These are phyloP conservation scores for Coleophoma cylindrospora DNA, from an alignment of 2,329 filamentous ascomycete species.

Conservation along the genomic window DNA sequence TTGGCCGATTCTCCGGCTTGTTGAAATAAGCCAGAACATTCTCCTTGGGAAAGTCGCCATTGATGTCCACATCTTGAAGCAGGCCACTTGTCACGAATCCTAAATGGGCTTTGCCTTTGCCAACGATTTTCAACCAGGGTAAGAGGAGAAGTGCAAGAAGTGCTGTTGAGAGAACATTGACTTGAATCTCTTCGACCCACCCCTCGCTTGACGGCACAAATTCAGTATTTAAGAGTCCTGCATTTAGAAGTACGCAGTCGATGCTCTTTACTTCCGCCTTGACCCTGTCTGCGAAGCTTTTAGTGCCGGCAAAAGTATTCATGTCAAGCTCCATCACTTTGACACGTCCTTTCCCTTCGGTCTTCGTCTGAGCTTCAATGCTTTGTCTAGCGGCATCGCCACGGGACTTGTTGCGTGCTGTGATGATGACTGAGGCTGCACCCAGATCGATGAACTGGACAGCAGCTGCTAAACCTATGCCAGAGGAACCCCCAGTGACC, in stretches of 20 bases:
- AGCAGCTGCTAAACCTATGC: constrained; percentile 35
- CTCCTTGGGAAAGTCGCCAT: constrained; percentile 12
- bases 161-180: constrained; percentile 52
- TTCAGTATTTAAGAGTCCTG: constrained; percentile 15
- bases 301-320: constrained; percentile 15
- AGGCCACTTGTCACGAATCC: constrained; percentile 18
- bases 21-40: constrained; percentile 15
- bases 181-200: constrained; percentile 48
- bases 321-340: constrained; percentile 20
- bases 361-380: constrained; percentile 25
- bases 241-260: constrained; percentile 26
- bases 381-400: constrained; percentile 31
- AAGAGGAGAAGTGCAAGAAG: constrained; percentile 48
- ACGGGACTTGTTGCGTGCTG: constrained; percentile 29
- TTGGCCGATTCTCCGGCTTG: constrained; percentile 14
- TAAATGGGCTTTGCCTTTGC: constrained; percentile 19
- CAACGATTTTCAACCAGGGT: constrained; percentile 36
- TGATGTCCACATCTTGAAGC: constrained; percentile 4
- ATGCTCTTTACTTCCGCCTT: constrained; percentile 16
- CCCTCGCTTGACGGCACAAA: constrained; percentile 28
- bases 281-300: constrained; percentile 17
- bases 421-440: constrained; percentile 34
- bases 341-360: constrained; percentile 12
- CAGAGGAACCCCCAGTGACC: constrained; percentile 36
- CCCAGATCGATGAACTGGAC: constrained; percentile 33